Percentiles rank a stretch among this genome's conserved stretches.
Evolutionary conservation across 2,329 filamentous ascomycete genomes (phyloP).

Genomic region (Colletotrichum noveboracense): DNA sequence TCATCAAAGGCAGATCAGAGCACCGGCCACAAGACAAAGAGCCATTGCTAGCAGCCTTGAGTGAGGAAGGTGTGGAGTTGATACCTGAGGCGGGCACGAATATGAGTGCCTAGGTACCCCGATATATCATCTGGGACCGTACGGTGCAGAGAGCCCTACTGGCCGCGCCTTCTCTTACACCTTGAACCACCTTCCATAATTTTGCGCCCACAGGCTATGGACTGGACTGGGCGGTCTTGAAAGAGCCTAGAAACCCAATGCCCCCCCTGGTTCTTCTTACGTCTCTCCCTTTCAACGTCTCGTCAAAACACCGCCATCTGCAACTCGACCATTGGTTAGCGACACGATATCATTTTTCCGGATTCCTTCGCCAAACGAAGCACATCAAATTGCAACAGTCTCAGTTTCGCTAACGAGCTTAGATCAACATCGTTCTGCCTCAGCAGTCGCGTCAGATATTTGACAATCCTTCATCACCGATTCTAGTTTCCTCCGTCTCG

Average conservation of each 20-base stretch:
- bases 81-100: not conserved
- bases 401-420: not conserved
- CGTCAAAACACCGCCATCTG: not conserved
- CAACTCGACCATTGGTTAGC: not conserved
- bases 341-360: not conserved
- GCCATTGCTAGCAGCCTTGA: not conserved
- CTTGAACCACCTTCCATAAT: not conserved
- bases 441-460: not conserved
- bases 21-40: not conserved
- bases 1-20: no score
- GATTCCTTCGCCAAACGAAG: not conserved
- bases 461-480: no score
- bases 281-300: not conserved
- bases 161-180: not conserved
- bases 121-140: not conserved
- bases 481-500: no score
- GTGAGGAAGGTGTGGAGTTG: not conserved
- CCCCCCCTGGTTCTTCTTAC: not conserved
- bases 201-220: not conserved
- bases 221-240: not conserved
- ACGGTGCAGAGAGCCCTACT: not conserved
- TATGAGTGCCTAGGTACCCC: not conserved
- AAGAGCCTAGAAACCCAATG: not conserved
- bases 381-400: not conserved
- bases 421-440: not conserved